phyloP scores from a whole-genome alignment of 345 rosid species.

The Camelina hispida region DNA sequence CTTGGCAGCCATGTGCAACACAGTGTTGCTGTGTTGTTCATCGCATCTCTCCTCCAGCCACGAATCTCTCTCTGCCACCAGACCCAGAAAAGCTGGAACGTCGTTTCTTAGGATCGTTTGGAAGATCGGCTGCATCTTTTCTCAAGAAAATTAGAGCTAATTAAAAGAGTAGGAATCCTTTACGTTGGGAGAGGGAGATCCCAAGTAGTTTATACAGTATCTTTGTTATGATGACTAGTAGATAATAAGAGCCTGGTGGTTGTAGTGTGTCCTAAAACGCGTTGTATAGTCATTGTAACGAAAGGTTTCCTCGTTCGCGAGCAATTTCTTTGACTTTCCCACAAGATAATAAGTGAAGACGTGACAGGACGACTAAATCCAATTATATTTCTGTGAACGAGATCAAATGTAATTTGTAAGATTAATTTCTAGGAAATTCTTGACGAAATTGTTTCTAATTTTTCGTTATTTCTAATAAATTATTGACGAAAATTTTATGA shows the following conservation, averaged over 20 bases:
- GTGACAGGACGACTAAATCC: neutral
- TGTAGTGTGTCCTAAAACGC: no score
- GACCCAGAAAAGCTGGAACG: neutral
- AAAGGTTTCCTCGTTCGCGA: no score
- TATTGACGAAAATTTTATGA: no score
- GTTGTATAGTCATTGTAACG: no score
- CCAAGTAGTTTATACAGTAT: neutral
- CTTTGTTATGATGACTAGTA: neutral
- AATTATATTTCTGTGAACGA: no score
- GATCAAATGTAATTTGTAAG: no score
- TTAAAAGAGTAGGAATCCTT: neutral
- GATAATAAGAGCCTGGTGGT: no score
- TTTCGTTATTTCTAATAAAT: neutral
- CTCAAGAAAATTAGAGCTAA: neutral
- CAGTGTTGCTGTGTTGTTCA: constrained; percentile 33
- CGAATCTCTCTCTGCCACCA: neutral
- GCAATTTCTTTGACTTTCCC: no score
- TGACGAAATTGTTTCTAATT: neutral
- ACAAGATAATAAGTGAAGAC: neutral
- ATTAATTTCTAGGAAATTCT: neutral
- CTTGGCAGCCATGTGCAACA: constrained; percentile 52
- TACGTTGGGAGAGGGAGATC: neutral
- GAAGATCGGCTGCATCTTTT: constrained; percentile 22
- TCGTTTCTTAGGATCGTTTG: neutral
- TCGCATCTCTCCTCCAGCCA: constrained; percentile 2